These are phyloP conservation scores for Plasmodium fragile DNA, from an alignment of 169 alveolate species.

Conservation along the genomic window DNA sequence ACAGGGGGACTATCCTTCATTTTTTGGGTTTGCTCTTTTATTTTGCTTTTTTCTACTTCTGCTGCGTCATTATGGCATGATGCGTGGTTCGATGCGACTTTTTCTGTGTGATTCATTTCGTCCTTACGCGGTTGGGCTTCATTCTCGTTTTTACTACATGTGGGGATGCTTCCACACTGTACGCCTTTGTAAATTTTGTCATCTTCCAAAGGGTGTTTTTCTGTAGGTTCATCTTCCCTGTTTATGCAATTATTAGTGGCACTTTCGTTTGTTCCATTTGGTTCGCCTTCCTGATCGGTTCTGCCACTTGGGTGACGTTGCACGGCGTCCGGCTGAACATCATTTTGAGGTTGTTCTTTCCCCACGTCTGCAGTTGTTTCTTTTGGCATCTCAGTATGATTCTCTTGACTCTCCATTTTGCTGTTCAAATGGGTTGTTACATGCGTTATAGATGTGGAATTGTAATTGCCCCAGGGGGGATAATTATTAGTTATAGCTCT, in stretches of 20 bases:
- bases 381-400: background rate
- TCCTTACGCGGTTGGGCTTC: background rate
- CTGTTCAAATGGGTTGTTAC: background rate
- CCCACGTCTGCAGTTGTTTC: background rate
- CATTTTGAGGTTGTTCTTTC: background rate
- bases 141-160: background rate
- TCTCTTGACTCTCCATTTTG: background rate
- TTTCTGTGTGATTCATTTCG: background rate
- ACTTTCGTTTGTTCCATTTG: background rate
- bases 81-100: background rate
- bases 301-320: background rate
- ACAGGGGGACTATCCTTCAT: background rate
- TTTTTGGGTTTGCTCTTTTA: background rate
- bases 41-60: background rate
- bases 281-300: background rate
- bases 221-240: background rate
- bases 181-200: background rate
- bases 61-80: background rate
- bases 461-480: background rate
- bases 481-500: background rate
- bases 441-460: background rate
- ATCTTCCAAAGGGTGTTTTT: background rate
- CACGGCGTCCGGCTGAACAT: background rate
- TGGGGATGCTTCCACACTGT: background rate
- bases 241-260: background rate